These are phyloP conservation scores for Dalbergia cultrata DNA, from an alignment of 306 rosid genomes.

Conservation along the genomic window DNA sequence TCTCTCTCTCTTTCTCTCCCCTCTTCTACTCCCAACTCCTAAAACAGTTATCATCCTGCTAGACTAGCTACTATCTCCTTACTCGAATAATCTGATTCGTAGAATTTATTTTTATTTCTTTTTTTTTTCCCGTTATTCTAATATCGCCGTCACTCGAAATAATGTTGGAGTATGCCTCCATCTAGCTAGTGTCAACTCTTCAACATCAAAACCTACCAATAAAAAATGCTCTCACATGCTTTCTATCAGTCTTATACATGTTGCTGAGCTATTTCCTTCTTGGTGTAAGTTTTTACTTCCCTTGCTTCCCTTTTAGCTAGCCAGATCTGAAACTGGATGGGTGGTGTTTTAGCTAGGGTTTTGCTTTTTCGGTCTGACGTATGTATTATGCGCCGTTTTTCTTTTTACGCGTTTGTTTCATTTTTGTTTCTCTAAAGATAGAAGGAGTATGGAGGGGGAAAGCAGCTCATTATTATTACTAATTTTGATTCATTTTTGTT, in stretches of 20 bases:
- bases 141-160: conserved; percentile 5
- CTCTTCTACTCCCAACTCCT: neutral
- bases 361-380: neutral
- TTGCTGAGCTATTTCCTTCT: neutral
- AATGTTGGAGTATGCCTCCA: neutral
- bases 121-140: neutral
- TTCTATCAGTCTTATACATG: neutral
- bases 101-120: neutral
- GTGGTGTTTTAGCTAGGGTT: conserved; percentile 40
- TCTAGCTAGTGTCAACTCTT: neutral
- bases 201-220: conserved; percentile 22
- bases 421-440: too few species aligned
- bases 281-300: neutral
- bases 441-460: too few species aligned
- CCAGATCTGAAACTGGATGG: conserved; percentile 48
- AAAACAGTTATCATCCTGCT: neutral
- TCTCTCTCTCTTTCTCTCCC: neutral
- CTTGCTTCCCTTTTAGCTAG: neutral
- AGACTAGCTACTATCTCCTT: neutral
- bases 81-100: neutral
- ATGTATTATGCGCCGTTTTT: neutral
- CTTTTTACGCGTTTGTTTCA: neutral
- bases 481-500: neutral
- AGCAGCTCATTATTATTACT: too few species aligned
- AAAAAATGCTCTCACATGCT: neutral